Percentiles rank a stretch among this genome's conserved stretches.
Evolutionary conservation across 1,284 basidiomycete species (phyloP).

Genomic region (Fomitiporia mediterranea): DNA sequence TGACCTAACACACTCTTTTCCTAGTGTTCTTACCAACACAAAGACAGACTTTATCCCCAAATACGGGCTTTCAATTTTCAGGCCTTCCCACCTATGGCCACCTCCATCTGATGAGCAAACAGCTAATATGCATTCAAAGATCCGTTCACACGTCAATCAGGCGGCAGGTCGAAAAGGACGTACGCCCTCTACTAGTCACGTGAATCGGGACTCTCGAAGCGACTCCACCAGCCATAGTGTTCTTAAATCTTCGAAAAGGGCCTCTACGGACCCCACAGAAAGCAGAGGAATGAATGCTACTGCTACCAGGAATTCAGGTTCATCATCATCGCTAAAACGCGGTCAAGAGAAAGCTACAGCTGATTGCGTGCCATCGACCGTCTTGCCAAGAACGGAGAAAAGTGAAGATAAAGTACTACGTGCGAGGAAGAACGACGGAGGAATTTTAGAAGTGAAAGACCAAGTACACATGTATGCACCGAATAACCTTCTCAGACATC

Average conservation of each 20-base stretch:
- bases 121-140: slow-evolving; percentile 52
- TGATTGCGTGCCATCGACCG: slow-evolving; percentile 39
- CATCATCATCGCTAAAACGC: not conserved
- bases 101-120: slow-evolving; percentile 78
- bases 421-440: slow-evolving; percentile 42
- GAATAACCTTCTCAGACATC: slow-evolving; percentile 81
- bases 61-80: slow-evolving; percentile 70
- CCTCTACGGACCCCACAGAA: slow-evolving; percentile 5
- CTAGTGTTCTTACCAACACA: slow-evolving; percentile 82
- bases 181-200: too few relatives aligned
- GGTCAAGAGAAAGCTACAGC: slow-evolving; percentile 7
- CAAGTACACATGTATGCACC: slow-evolving; percentile 90
- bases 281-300: slow-evolving; percentile 13
- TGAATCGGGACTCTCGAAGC: not conserved
- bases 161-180: not conserved
- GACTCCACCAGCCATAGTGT: not conserved
- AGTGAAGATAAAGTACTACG: slow-evolving; percentile 38
- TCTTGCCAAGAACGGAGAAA: slow-evolving; percentile 36
- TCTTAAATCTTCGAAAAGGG: not conserved
- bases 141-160: slow-evolving; percentile 52
- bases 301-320: slow-evolving; percentile 6
- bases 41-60: slow-evolving; percentile 76
- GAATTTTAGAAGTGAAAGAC: slow-evolving; percentile 48
- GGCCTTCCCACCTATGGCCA: slow-evolving; percentile 88
- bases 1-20: slow-evolving; percentile 93